Evolutionary conservation across 1,139 yeast species (phyloP).

Genomic region (Taiozyma onychis): DNA sequence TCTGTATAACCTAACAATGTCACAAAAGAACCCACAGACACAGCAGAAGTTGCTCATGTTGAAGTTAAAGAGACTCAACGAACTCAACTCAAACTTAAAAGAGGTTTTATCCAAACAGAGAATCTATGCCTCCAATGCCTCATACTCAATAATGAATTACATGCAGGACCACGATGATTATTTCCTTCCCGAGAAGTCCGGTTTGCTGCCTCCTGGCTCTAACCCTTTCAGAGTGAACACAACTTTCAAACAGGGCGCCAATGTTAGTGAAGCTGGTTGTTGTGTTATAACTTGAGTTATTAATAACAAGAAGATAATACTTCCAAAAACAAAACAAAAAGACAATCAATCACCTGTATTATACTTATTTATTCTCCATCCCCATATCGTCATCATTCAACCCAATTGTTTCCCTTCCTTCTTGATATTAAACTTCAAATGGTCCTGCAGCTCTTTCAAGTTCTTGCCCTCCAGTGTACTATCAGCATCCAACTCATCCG

Average conservation of each 20-base stretch:
- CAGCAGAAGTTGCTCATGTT: conserved; percentile 29
- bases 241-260: conserved; percentile 5
- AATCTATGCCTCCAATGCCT: conserved; percentile 65
- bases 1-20: too few species aligned
- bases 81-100: conserved; percentile 50
- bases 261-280: conserved; percentile 26
- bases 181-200: conserved; percentile 48
- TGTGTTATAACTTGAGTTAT: conserved; percentile 36
- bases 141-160: conserved; percentile 40
- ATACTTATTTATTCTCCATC: background rate
- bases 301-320: background rate
- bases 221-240: conserved; percentile 38
- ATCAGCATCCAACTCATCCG: conserved; percentile 45
- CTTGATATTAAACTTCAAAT: conserved; percentile 18
- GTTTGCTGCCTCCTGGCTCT: conserved; percentile 39
- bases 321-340: background rate
- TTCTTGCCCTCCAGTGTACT: conserved; percentile 2
- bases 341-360: background rate
- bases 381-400: conserved; percentile 1
- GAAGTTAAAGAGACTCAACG: conserved; percentile 59
- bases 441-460: conserved; percentile 4
- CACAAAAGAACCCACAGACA: conserved; percentile 1
- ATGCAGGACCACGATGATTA: conserved; percentile 47
- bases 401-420: conserved; percentile 29
- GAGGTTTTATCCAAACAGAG: conserved; percentile 52